Evolutionary conservation across 179 eudicot species (phyloP).

Genomic region (Dionaea muscipula): DNA sequence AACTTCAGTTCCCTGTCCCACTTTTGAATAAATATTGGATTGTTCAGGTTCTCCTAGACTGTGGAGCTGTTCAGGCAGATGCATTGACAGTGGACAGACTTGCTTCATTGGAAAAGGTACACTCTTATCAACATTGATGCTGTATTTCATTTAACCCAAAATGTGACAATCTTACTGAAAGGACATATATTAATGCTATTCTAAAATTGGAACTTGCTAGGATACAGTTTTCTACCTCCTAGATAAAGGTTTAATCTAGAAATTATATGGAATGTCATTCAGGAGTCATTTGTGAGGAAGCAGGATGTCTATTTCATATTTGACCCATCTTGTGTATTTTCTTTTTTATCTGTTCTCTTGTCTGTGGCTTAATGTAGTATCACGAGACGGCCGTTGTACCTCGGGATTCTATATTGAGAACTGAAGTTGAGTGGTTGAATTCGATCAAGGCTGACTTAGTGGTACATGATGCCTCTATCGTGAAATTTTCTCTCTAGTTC

Average conservation of each 20-base stretch:
- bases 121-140: neutral
- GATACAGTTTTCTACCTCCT: neutral
- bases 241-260: neutral
- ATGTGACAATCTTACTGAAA: too few species aligned
- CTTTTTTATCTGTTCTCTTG: neutral
- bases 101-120: slow-evolving; percentile 92
- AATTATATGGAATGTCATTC: neutral
- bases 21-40: neutral
- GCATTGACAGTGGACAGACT: slow-evolving; percentile 97
- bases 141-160: too few species aligned
- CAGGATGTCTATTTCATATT: neutral
- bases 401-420: slow-evolving; percentile 67
- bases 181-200: too few species aligned
- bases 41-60: slow-evolving; percentile 70
- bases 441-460: slow-evolving; percentile 96
- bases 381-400: slow-evolving; percentile 94
- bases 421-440: slow-evolving; percentile 92
- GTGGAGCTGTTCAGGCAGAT: slow-evolving; percentile 99
- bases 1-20: neutral
- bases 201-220: too few species aligned
- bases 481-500: neutral
- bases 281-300: neutral
- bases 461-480: slow-evolving; percentile 29
- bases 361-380: slow-evolving; percentile 37
- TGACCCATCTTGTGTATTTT: neutral